Percentiles rank a stretch among this genome's conserved stretches.
phyloP scores from a whole-genome alignment of 345 rosid genomes.

The Citrus australasica region DNA sequence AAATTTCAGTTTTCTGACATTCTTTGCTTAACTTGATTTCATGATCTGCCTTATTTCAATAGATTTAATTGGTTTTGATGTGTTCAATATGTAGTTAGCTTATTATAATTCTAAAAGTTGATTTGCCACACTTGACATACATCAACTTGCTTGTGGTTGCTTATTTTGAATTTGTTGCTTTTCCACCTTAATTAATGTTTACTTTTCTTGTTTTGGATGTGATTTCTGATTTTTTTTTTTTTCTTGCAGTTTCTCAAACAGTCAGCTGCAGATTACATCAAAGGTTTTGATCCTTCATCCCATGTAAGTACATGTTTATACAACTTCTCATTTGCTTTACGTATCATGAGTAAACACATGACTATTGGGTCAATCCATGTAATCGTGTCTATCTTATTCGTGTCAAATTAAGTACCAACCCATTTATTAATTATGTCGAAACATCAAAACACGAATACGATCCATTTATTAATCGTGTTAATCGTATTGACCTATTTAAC shows the following conservation, averaged over 20 bases:
- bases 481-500: too few relatives aligned
- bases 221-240: slow-evolving; percentile 14
- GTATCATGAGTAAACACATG: slow-evolving; percentile 6
- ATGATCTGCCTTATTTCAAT: background rate
- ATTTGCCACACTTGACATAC: background rate
- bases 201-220: slow-evolving; percentile 3
- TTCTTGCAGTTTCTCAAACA: slow-evolving; percentile 67
- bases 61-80: background rate
- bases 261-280: slow-evolving; percentile 63
- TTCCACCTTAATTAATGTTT: slow-evolving; percentile 3
- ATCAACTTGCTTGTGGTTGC: background rate
- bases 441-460: too few relatives aligned
- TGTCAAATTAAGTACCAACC: too few relatives aligned
- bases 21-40: background rate
- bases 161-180: background rate
- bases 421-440: too few relatives aligned
- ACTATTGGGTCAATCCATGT: too few relatives aligned
- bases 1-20: background rate
- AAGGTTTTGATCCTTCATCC: slow-evolving; percentile 69
- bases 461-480: too few relatives aligned
- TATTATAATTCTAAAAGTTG: background rate
- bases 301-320: slow-evolving; percentile 53
- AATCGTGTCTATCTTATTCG: too few relatives aligned
- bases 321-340: background rate
- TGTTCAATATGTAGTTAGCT: background rate